phyloP scores from a whole-genome alignment of 208 protist species.

The Trypanosoma mega region DNA sequence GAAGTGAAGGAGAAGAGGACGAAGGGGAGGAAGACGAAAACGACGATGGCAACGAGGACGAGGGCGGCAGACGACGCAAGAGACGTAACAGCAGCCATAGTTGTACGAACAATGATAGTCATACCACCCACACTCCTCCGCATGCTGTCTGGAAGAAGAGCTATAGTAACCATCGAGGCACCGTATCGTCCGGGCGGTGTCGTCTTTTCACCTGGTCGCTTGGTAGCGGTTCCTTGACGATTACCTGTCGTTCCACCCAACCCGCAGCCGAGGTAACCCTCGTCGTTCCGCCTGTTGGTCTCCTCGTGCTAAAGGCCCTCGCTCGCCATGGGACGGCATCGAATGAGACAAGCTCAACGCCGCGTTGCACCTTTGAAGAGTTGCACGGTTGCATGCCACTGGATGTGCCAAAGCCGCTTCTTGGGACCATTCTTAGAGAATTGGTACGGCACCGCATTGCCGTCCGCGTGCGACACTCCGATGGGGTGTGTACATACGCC shows the following conservation, averaged over 20 bases:
- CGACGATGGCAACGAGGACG: too few relatives aligned
- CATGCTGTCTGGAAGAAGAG: too few relatives aligned
- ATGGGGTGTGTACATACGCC: conserved; percentile 38
- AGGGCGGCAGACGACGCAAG: too few relatives aligned
- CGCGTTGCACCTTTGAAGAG: conserved; percentile 39
- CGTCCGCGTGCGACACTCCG: conserved; percentile 31
- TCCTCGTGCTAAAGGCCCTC: conserved; percentile 57
- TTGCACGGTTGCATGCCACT: conserved; percentile 46
- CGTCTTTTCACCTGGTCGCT: conserved; percentile 36
- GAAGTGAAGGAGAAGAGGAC: too few relatives aligned
- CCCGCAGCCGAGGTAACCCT: conserved; percentile 20
- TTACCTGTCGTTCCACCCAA: conserved; percentile 1
- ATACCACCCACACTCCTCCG: too few relatives aligned
- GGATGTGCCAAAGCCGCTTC: conserved; percentile 38
- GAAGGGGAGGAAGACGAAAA: too few relatives aligned
- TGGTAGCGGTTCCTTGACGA: conserved; percentile 2
- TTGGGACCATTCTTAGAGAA: conserved; percentile 46
- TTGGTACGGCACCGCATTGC: conserved; percentile 57
- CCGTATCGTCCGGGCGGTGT: too few relatives aligned
- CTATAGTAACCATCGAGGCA: too few relatives aligned
- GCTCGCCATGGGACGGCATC: conserved; percentile 21
- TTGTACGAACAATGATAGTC: too few relatives aligned
- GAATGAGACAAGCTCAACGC: conserved; percentile 1
- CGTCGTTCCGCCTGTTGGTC: conserved; percentile 43
- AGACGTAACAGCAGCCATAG: too few relatives aligned